Evolutionary conservation across 78 protist species (phyloP).

Genomic region (Dictyostelium citrinum): DNA sequence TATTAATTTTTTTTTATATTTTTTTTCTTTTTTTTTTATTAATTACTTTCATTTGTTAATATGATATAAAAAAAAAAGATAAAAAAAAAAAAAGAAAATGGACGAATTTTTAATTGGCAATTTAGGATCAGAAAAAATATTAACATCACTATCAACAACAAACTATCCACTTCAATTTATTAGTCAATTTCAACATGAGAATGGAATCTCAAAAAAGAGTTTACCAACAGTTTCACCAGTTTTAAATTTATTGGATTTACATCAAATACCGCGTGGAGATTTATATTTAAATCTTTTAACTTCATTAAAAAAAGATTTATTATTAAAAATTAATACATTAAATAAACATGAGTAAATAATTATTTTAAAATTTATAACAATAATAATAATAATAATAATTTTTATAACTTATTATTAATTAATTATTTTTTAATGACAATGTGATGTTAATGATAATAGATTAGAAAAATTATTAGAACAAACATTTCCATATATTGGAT

Average conservation of each 20-base stretch:
- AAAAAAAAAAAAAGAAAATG: not conserved
- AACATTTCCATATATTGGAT: constrained; percentile 69
- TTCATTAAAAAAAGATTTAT: constrained; percentile 19
- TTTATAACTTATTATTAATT: not conserved
- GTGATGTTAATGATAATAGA: no score
- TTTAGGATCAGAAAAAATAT: constrained; percentile 51
- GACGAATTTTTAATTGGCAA: constrained; percentile 63
- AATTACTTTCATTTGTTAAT: not conserved
- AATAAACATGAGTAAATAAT: constrained; percentile 1
- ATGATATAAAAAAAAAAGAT: not conserved
- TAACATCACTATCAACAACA: constrained; percentile 26
- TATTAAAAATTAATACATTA: not conserved
- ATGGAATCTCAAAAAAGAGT: constrained; percentile 18
- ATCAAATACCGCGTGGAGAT: constrained; percentile 43
- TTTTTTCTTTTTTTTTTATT: not conserved
- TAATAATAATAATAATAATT: not conserved
- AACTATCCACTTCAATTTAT: constrained; percentile 51
- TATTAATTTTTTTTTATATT: not conserved
- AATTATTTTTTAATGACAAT: no score
- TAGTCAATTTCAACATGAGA: constrained; percentile 52
- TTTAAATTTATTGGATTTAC: constrained; percentile 67
- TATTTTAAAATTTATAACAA: no score
- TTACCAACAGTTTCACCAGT: constrained; percentile 55
- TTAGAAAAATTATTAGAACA: constrained; percentile 55
- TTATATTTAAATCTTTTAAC: constrained; percentile 16